These are phyloP conservation scores for Ustilago esculenta DNA, from an alignment of 1,284 basidiomycete genomes.

Conservation along the genomic window DNA sequence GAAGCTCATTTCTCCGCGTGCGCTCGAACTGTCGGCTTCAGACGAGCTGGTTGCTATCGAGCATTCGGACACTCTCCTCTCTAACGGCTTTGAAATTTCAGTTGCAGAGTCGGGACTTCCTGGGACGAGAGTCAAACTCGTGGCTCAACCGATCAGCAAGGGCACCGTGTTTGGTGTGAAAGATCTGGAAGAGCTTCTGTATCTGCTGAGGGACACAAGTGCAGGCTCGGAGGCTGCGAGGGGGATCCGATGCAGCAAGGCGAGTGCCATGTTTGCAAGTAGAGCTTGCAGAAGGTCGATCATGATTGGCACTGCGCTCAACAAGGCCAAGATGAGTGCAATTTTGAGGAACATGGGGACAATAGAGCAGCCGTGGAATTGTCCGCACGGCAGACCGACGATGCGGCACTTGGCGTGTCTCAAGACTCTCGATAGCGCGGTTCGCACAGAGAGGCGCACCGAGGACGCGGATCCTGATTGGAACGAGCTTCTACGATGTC, in stretches of 20 bases:
- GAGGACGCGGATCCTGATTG: slow-evolving; percentile 8
- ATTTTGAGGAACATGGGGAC: slow-evolving; percentile 91
- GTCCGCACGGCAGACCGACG: slow-evolving; percentile 93
- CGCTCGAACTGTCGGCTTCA: slow-evolving; percentile 84
- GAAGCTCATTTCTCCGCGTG: slow-evolving; percentile 79
- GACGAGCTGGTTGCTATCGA: slow-evolving; percentile 90
- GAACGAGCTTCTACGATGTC: slow-evolving; percentile 16
- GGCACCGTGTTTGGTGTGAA: slow-evolving; percentile 81
- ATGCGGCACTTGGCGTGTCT: slow-evolving; percentile 74
- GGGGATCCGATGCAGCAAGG: slow-evolving; percentile 85
- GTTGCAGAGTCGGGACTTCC: slow-evolving; percentile 71
- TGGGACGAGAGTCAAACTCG: slow-evolving; percentile 74
- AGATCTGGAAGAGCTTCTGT: slow-evolving; percentile 92
- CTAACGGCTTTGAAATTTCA: slow-evolving; percentile 86
- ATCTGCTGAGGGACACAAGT: slow-evolving; percentile 81
- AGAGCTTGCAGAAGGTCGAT: slow-evolving; percentile 94
- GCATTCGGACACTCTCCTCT: slow-evolving; percentile 79
- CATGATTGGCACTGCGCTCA: slow-evolving; percentile 91
- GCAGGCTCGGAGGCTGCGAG: slow-evolving; percentile 73
- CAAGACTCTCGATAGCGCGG: slow-evolving; percentile 11
- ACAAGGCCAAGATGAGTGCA: slow-evolving; percentile 77
- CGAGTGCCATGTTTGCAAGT: slow-evolving; percentile 94
- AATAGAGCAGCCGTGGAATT: slow-evolving; percentile 97
- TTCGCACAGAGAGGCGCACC: neutral
- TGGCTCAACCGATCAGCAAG: slow-evolving; percentile 90